These are phyloP conservation scores for Coffea humblotiana DNA, from an alignment of 305 asterid genomes.

Conservation along the genomic window DNA sequence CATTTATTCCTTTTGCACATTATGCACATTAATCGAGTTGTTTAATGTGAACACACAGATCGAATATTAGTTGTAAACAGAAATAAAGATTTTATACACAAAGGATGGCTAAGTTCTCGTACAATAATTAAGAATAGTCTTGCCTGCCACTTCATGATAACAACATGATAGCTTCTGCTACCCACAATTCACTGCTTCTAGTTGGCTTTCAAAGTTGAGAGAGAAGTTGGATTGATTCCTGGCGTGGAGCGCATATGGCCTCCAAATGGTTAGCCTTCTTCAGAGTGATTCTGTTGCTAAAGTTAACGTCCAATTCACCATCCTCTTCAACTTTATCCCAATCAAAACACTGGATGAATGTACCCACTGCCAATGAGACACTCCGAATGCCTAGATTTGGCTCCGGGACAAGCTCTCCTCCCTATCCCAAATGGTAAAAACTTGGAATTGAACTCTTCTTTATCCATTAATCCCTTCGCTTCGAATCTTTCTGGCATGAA, in stretches of 20 bases:
- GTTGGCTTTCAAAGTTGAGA: slow-evolving; percentile 11
- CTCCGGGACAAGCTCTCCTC: slow-evolving; percentile 37
- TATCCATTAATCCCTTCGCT: slow-evolving; percentile 9
- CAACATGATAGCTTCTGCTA: too few species aligned
- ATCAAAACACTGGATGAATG: slow-evolving; percentile 32
- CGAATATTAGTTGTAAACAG: too few species aligned
- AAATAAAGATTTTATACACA: too few species aligned
- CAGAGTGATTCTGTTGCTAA: background rate
- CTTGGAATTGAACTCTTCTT: slow-evolving; percentile 24
- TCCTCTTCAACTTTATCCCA: slow-evolving; percentile 17
- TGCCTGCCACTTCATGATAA: too few species aligned
- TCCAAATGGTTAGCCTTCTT: slow-evolving; percentile 25
- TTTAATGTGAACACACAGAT: too few species aligned
- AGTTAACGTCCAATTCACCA: background rate
- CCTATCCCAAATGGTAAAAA: slow-evolving; percentile 37
- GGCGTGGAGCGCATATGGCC: slow-evolving; percentile 25
- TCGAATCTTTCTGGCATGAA: slow-evolving; percentile 37
- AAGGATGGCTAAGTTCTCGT: too few species aligned
- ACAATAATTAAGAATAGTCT: too few species aligned
- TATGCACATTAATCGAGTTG: too few species aligned
- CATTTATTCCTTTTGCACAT: too few species aligned
- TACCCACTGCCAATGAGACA: slow-evolving; percentile 26
- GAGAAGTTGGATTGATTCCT: slow-evolving; percentile 11
- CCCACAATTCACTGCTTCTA: too few species aligned
- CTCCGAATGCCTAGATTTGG: slow-evolving; percentile 23